A percentile compares a stretch with the other conserved stretches of the same genome.
Conservation (phyloP, 2,329 filamentous ascomycete species). For the Xylariaceae sp. region DNA sequence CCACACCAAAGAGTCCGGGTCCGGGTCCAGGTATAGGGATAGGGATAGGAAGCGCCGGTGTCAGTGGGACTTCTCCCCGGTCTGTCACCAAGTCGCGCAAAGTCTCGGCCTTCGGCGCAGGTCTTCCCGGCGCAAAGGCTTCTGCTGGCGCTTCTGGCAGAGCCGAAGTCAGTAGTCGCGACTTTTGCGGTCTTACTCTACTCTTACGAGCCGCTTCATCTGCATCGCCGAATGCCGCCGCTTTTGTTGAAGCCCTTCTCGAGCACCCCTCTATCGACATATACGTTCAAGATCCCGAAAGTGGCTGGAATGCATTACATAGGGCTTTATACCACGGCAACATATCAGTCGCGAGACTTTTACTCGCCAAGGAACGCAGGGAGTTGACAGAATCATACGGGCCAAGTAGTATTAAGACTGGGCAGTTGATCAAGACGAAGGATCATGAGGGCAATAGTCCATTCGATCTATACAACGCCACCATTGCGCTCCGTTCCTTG, state of each 20-base stretch:
- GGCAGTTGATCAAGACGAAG: constrained; percentile 86
- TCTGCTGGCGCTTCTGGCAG: constrained; percentile 40
- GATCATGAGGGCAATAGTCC: constrained; percentile 92
- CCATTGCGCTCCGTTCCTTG: constrained; percentile 72
- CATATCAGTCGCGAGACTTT: constrained; percentile 72
- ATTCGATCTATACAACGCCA: constrained; percentile 86
- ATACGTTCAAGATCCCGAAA: constrained; percentile 82
- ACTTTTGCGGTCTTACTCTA: constrained; percentile 74
- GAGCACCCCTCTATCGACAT: constrained; percentile 79
- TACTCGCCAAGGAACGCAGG: constrained; percentile 71
- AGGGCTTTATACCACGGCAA: constrained; percentile 87
- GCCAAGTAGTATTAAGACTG: constrained; percentile 55
- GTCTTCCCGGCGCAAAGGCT: constrained; percentile 40
- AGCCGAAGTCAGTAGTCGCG: constrained; percentile 77
- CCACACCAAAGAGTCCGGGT: constrained; percentile 48
- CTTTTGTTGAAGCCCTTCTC: constrained; percentile 73
- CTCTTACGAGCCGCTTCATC: constrained; percentile 81
- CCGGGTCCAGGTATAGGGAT: constrained; percentile 8
- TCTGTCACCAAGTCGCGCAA: constrained; percentile 46
- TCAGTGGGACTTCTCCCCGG: constrained; percentile 46
- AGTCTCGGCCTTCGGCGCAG: constrained; percentile 44
- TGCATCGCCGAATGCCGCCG: constrained; percentile 58
- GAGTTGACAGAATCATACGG: constrained; percentile 56
- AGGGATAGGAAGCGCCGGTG: constrained; percentile 37
- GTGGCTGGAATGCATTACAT: constrained; percentile 92